These are phyloP conservation scores for Millerozyma acaciae DNA, from an alignment of 805 yeast genomes.

Conservation along the genomic window DNA sequence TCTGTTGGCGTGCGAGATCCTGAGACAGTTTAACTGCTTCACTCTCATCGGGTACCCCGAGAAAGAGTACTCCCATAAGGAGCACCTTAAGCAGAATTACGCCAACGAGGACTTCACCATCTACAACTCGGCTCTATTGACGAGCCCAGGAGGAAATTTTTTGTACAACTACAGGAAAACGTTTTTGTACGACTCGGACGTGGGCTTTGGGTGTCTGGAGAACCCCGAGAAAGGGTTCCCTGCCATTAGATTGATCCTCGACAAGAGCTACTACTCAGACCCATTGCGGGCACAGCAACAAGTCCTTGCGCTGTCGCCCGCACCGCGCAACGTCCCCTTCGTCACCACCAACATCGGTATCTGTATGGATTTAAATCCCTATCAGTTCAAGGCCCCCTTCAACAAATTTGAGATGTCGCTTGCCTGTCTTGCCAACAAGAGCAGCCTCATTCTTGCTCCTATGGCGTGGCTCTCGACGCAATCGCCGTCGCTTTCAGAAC, in stretches of 20 bases:
- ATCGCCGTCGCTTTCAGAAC: constrained; percentile 37
- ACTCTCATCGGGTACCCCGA: constrained; percentile 87
- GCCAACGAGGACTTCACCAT: constrained; percentile 20
- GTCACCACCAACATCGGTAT: constrained; percentile 63
- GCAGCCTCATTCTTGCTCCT: constrained; percentile 65
- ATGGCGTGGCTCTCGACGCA: constrained; percentile 77
- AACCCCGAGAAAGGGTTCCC: constrained; percentile 56
- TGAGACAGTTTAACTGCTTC: constrained; percentile 51
- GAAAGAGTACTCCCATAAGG: too few species aligned
- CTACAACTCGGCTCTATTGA: constrained; percentile 71
- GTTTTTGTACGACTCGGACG: constrained; percentile 75
- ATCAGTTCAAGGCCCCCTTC: constrained; percentile 78
- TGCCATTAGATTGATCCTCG: constrained; percentile 38
- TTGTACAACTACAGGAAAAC: constrained; percentile 71
- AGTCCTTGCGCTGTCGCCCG: too few species aligned
- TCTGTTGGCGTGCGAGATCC: constrained; percentile 53
- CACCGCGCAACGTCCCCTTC: constrained; percentile 14
- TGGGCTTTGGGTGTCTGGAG: constrained; percentile 73
- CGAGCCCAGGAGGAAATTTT: constrained; percentile 54
- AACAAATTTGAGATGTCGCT: constrained; percentile 65
- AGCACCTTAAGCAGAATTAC: background rate
- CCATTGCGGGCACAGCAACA: constrained; percentile 14
- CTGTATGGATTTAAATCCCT: constrained; percentile 93
- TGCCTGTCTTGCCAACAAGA: constrained; percentile 43
- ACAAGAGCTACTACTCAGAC: constrained; percentile 14